phyloP scores from a whole-genome alignment of 1,284 basidiomycete genomes.

The Ceratobasidium sp. region DNA sequence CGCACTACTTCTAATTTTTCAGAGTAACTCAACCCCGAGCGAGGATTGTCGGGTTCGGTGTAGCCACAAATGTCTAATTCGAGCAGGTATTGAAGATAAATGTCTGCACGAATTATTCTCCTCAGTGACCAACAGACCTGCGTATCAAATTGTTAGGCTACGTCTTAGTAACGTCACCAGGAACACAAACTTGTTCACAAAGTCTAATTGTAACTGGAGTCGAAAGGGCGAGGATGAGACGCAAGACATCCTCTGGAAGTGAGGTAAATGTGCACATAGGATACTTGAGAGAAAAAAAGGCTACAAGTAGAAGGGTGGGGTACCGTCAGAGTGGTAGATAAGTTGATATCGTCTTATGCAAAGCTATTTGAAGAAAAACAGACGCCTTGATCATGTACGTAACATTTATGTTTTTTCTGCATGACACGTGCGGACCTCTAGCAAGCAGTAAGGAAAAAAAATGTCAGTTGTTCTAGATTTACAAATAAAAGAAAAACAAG shows the following conservation, averaged over 20 bases:
- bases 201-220: background rate
- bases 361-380: too few relatives aligned
- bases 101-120: background rate
- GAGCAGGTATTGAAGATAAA: conserved; percentile 16
- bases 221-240: background rate
- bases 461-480: too few relatives aligned
- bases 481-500: too few relatives aligned
- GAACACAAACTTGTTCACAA: conserved; percentile 3
- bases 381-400: too few relatives aligned
- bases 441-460: too few relatives aligned
- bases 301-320: too few relatives aligned
- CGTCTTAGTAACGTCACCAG: background rate
- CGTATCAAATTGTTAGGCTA: background rate
- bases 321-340: too few relatives aligned
- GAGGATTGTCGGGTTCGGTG: background rate
- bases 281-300: too few relatives aligned
- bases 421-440: too few relatives aligned
- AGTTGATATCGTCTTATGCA: too few relatives aligned
- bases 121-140: conserved; percentile 5
- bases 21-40: background rate
- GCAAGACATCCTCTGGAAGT: conserved; percentile 6
- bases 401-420: too few relatives aligned
- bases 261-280: background rate
- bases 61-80: conserved; percentile 10
- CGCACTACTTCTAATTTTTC: conserved; percentile 17